Conservation (phyloP, 2,329 filamentous ascomycete genomes). For the Pseudogymnoascus sp. region DNA sequence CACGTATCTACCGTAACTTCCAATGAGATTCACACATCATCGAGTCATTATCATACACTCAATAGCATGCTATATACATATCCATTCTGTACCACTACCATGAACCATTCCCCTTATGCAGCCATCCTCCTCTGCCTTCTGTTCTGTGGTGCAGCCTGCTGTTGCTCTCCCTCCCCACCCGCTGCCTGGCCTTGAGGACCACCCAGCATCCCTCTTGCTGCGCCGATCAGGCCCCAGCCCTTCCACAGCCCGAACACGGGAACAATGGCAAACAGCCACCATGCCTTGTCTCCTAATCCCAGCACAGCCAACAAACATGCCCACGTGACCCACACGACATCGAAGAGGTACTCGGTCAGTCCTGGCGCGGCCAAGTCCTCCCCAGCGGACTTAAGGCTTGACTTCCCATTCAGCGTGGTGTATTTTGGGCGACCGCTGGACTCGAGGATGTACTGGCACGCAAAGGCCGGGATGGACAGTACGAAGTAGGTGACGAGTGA, state of each 20-base stretch:
- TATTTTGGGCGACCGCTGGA: constrained; percentile 71
- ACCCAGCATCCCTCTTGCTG: constrained; percentile 29
- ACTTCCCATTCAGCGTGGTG: constrained; percentile 42
- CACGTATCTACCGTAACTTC: not conserved
- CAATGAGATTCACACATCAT: not conserved
- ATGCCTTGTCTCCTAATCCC: constrained; percentile 72
- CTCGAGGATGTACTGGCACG: constrained; percentile 82
- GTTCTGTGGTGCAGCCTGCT: constrained; percentile 23
- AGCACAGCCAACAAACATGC: constrained; percentile 63
- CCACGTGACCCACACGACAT: constrained; percentile 93
- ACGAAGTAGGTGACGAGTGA: constrained; percentile 61
- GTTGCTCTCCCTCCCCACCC: constrained; percentile 20
- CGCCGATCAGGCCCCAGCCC: constrained; percentile 26
- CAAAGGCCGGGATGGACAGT: constrained; percentile 64
- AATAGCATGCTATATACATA: not conserved
- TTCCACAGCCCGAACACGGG: constrained; percentile 27
- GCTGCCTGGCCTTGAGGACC: constrained; percentile 18
- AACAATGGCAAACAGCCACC: constrained; percentile 45
- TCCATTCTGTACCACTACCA: not conserved
- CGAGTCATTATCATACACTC: not conserved
- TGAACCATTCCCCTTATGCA: constrained; percentile 14
- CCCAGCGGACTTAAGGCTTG: constrained; percentile 58
- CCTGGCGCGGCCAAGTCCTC: constrained; percentile 84
- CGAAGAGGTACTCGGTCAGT: constrained; percentile 97
- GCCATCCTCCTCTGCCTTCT: constrained; percentile 27